Evolutionary conservation across 2,329 filamentous ascomycete genomes (phyloP).

Genomic region (Rugonectria rugulosa): DNA sequence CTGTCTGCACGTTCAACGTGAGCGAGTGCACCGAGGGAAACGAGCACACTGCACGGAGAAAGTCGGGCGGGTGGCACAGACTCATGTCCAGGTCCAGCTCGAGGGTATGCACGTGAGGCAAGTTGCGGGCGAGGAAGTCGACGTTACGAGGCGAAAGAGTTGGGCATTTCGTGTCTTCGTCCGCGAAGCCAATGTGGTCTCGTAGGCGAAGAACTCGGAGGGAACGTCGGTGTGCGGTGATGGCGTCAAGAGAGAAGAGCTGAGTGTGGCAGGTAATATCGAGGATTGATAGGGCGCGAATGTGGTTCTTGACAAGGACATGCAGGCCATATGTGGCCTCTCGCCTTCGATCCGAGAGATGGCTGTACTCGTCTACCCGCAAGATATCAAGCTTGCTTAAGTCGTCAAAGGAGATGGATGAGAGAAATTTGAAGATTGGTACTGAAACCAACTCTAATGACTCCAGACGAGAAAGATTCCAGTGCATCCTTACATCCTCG

Average conservation of each 20-base stretch:
- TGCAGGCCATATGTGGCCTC: slow-evolving; percentile 52
- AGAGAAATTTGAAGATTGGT: slow-evolving; percentile 54
- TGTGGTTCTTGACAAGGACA: slow-evolving; percentile 47
- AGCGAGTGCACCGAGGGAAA: slow-evolving; percentile 52
- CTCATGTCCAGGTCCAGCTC: slow-evolving; percentile 57
- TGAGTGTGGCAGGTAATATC: slow-evolving; percentile 52
- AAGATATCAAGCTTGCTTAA: slow-evolving; percentile 48
- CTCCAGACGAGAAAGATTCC: slow-evolving; percentile 55
- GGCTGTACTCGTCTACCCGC: slow-evolving; percentile 55
- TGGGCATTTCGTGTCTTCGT: slow-evolving; percentile 52
- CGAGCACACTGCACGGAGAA: slow-evolving; percentile 48
- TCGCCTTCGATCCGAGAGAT: slow-evolving; percentile 46
- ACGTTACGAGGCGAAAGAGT: slow-evolving; percentile 49
- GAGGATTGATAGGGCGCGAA: slow-evolving; percentile 47
- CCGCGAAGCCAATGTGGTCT: slow-evolving; percentile 55
- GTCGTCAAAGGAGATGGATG: slow-evolving; percentile 48
- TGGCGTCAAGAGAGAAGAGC: slow-evolving; percentile 49
- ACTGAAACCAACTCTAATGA: slow-evolving; percentile 53
- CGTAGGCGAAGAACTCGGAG: slow-evolving; percentile 51
- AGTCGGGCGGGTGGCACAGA: slow-evolving; percentile 44
- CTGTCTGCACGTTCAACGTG: slow-evolving; percentile 55
- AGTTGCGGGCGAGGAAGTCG: slow-evolving; percentile 39
- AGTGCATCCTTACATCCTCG: slow-evolving; percentile 50
- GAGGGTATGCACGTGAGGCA: slow-evolving; percentile 48
- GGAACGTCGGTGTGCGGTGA: slow-evolving; percentile 48